phyloP scores from a whole-genome alignment of 2,329 filamentous ascomycete genomes.

The Grosmannia huntii region DNA sequence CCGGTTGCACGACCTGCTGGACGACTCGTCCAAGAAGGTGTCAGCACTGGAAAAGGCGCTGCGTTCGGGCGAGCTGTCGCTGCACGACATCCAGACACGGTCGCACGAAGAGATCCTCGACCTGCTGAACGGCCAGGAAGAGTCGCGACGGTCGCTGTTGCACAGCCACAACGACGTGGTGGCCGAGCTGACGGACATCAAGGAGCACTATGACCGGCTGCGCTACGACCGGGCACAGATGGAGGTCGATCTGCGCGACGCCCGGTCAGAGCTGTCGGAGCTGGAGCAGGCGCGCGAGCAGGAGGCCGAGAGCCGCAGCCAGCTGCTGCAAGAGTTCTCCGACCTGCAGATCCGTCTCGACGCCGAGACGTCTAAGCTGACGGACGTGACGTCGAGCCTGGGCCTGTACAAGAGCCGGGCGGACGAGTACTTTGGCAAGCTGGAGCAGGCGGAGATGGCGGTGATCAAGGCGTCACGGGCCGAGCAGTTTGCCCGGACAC shows the following conservation, averaged over 20 bases:
- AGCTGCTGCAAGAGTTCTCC: slow-evolving; percentile 82
- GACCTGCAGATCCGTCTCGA: slow-evolving; percentile 90
- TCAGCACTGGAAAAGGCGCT: slow-evolving; percentile 80
- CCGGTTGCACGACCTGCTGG: slow-evolving; percentile 83
- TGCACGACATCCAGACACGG: slow-evolving; percentile 83
- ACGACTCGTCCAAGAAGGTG: slow-evolving; percentile 87
- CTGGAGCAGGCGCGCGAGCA: slow-evolving; percentile 68
- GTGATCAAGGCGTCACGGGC: slow-evolving; percentile 85
- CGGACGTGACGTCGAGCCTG: slow-evolving; percentile 73
- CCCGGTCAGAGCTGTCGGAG: slow-evolving; percentile 72
- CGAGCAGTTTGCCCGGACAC: slow-evolving; percentile 85
- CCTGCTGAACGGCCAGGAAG: slow-evolving; percentile 83
- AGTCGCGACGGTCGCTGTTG: slow-evolving; percentile 68
- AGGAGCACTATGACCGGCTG: slow-evolving; percentile 74
- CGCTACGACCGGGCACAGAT: slow-evolving; percentile 67
- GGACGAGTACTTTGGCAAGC: slow-evolving; percentile 93
- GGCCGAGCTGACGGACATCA: slow-evolving; percentile 73
- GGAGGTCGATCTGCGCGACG: slow-evolving; percentile 79
- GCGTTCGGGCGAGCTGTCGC: slow-evolving; percentile 71
- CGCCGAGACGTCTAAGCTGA: slow-evolving; percentile 71
- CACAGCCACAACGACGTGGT: slow-evolving; percentile 78
- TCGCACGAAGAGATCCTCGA: slow-evolving; percentile 92
- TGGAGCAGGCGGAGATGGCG: slow-evolving; percentile 92
- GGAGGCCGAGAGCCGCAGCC: slow-evolving; percentile 73
- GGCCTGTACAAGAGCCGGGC: slow-evolving; percentile 82